Base-by-base conservation (phyloP, 1,284 basidiomycete genomes). In the Pseudomicrostroma phylloplanum region DNA sequence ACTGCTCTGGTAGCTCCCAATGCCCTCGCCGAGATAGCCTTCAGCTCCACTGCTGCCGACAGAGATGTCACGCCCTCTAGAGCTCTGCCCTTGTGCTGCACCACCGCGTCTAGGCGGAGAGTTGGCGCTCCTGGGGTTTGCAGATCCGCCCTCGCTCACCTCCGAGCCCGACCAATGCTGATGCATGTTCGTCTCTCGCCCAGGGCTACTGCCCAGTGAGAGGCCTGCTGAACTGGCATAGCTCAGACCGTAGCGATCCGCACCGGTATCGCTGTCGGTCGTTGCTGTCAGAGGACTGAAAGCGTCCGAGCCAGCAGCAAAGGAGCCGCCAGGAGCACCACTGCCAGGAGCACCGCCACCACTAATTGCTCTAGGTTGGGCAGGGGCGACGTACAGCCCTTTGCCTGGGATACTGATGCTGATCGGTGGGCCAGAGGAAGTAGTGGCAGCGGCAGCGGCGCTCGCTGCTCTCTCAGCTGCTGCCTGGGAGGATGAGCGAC, bases 211-310 rank as follows among this genome's bases (percentile, higher is more conserved):
- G 4, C 66, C 60, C n/a, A 72, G 55, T 12, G 70, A 73, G 7
- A 60, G 71, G 0, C 67, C 67, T 6, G 71, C 49, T 0, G 70
- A 72, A 55, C 72, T 72, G 9, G 67, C 63, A 49, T 74, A 74
- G 66, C 70, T 72, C 19, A 74, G 63, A 12, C 72, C 70, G 55
- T 65, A 74, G 7, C 65, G 65, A 39, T 74, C 72, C 26, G 71
- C 67, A 19, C 57, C 61, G 2, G 62, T 58, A 25, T 72, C 72
- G 58, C 69, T 72, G 53, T 68, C 67, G 53, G 68, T 68, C 19
- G 72, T 71, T 2, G 63, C 64, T 3, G 70, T 71, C 53, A 69
- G 59, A 7, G 72, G 69, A 42, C 69, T 72, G 42, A 74, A 67
- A 23, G 69, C 65, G 43, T 57, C 55, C 15, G 63, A 63, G 39